Percentiles rank a stretch among this genome's conserved stretches.
Evolutionary conservation across 1,139 yeast species (phyloP).

Genomic region (Sugiyamaella novakii): DNA sequence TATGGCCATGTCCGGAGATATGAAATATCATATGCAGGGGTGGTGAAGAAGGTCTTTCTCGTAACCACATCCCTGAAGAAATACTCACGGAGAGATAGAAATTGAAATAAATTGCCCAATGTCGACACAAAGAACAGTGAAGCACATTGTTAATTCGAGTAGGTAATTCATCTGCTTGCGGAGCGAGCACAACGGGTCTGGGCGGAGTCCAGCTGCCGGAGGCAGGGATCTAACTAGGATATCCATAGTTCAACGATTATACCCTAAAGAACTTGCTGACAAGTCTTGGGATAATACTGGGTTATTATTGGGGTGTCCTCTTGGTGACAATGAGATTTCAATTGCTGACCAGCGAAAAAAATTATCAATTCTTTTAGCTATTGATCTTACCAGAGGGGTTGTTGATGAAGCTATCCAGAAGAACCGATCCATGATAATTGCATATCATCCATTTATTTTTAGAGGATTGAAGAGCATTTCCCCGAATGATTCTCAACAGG

Average conservation of each 20-base stretch:
- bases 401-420: slow-evolving; percentile 76
- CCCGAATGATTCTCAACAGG: slow-evolving; percentile 73
- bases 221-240: too few relatives aligned
- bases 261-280: slow-evolving; percentile 79
- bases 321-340: slow-evolving; percentile 28
- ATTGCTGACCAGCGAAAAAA: slow-evolving; percentile 25
- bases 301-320: slow-evolving; percentile 66
- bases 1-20: too few relatives aligned
- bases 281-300: slow-evolving; percentile 95
- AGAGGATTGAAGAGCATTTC: slow-evolving; percentile 80
- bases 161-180: too few relatives aligned
- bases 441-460: slow-evolving; percentile 94
- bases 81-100: too few relatives aligned
- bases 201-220: too few relatives aligned
- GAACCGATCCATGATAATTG: slow-evolving; percentile 59
- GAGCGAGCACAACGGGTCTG: too few relatives aligned
- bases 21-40: slow-evolving; percentile 2
- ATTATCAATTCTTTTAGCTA: slow-evolving; percentile 64
- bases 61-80: too few relatives aligned
- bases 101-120: slow-evolving; percentile 23
- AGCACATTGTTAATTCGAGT: slow-evolving; percentile 40
- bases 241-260: slow-evolving; percentile 61
- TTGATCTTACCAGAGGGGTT: slow-evolving; percentile 82
- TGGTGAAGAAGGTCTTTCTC: too few relatives aligned
- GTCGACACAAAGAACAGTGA: slow-evolving; percentile 52